Base-by-base conservation (phyloP, 257 asterid genomes). In the Lantana camara region DNA sequence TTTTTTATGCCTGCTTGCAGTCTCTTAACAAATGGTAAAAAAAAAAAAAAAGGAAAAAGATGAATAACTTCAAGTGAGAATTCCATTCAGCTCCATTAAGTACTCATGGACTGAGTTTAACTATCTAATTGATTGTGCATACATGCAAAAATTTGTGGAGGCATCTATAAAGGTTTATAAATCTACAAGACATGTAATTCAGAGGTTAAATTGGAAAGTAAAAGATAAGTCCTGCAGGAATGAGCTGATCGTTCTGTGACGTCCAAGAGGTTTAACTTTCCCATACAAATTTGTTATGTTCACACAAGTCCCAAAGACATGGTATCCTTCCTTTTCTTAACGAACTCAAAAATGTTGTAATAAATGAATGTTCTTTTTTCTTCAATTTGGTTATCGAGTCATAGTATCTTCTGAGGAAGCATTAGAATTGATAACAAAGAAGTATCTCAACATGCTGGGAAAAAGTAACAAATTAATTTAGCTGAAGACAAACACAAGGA, bases 361-460 rank as follows among this genome's bases (percentile, higher is more conserved):
- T 42, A 30, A 11, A 29, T 42, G 14, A 16, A 42, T 15, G 23
- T n/a, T 12, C 51, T 56, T 51, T 34, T 61, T 47, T 35, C 60
- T 60, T 52, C 57, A 15, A 40, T 41, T 52, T 69, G 58, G 42
- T 45, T 63, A 32, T 17, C 9, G 52, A 45, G 44, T 70, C 37
- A 9, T 55, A 35, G 34, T 24, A 30, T 20, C 16, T 21, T n/a
- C n/a, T n/a, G n/a, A n/a, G 20, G 38, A 45, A 61, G 63, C 56
- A 54, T 27, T 30, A 11, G 16, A 24, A 17, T 27, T 27, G 32
- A 27, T 27, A 27, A 22, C 12, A 64, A 27, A 22, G n/a, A n/a
- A n/a, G n/a, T n/a, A n/a, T n/a, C n/a, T n/a, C n/a, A n/a, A n/a
- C n/a, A n/a, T n/a, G n/a, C n/a, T n/a, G n/a, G n/a, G n/a, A n/a